Evolutionary conservation across 306 rosid genomes (phyloP), one percentile per base, ranked within the genome.

Genomic region (Cicer arietinum): DNA sequence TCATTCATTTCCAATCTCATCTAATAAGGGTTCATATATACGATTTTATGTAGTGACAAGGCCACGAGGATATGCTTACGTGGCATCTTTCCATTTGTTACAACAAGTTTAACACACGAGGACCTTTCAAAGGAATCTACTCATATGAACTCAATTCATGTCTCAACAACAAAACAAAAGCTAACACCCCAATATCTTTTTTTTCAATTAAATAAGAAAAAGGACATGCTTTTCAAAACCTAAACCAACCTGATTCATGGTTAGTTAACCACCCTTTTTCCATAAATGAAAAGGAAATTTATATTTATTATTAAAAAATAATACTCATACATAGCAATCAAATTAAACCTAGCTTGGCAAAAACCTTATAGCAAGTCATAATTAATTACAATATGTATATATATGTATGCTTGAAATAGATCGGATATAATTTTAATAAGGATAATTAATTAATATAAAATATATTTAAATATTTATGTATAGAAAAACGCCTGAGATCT

Each of bases 41-140:
- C 4, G 10, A 67, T 56, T 42, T 79, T 72, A 50, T 69, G 76
- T 45, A 70, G 67, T 14, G 82, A 71, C 72, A 82, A 79, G 80
- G 61, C 81, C 92, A 85, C 81, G 74, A 65, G 89, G 73, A 78
- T 57, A 9, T 39, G 80, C 77, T 82, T 78, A 84, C 53, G 88
- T 86, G 96, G 79, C 88, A 2, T 43, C 4, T 50, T 71, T 39
- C 37, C 1, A 90, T 58, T 80, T 93, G 91, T 48, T 73, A 11
- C 48, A 73, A 20, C 18, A 37, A 69, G 75, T 81, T 71, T 59
- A 82, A 62, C 44, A 84, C 80, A 77, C 69, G 69, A 63, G 80
- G 82, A 67, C 39, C 59, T 48, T 71, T 71, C 37, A 76, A 82
- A 81, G 81, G 86, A 88, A 84, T 90, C 90, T 83, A 66, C 46